A percentile compares a stretch with the other conserved stretches of the same genome.
These are phyloP conservation scores for Trametes sp. DNA, from an alignment of 1,284 basidiomycete species.

Conservation along the genomic window DNA sequence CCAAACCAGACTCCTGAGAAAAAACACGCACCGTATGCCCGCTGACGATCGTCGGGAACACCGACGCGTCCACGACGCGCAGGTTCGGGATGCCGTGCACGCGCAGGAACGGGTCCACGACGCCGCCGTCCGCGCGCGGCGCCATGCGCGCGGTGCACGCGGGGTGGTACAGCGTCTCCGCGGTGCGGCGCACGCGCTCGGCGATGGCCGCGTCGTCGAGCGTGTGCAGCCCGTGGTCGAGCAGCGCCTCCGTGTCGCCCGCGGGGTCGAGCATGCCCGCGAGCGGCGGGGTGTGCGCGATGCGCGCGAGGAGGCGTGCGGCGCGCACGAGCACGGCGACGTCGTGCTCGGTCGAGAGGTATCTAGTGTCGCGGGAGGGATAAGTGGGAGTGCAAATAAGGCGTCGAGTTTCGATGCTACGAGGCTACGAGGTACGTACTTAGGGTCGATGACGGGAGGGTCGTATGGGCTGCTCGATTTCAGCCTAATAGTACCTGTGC, in stretches of 20 bases:
- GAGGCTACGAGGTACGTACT: slow-evolving; percentile 34
- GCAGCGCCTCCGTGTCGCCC: slow-evolving; percentile 32
- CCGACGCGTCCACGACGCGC: slow-evolving; percentile 66
- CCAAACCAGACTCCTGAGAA: too few species aligned
- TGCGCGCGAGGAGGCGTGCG: slow-evolving; percentile 55
- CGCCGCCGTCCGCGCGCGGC: slow-evolving; percentile 50
- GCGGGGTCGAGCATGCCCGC: slow-evolving; percentile 52
- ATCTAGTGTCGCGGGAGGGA: slow-evolving; percentile 46
- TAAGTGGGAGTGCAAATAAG: neutral
- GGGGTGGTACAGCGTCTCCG: slow-evolving; percentile 68
- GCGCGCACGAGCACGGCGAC: slow-evolving; percentile 62
- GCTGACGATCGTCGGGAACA: slow-evolving; percentile 64
- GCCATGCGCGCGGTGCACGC: slow-evolving; percentile 68
- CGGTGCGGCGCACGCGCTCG: slow-evolving; percentile 50
- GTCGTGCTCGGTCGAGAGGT: slow-evolving; percentile 63
- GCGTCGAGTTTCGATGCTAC: too few species aligned
- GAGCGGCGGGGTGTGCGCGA: slow-evolving; percentile 60
- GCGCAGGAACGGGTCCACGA: slow-evolving; percentile 47
- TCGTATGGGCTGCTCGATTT: slow-evolving; percentile 51
- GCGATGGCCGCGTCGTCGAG: slow-evolving; percentile 42
- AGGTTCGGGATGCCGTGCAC: slow-evolving; percentile 51
- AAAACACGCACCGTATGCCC: slow-evolving; percentile 63
- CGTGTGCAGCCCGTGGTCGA: slow-evolving; percentile 41
- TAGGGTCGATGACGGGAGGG: slow-evolving; percentile 53
- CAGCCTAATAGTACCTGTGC: slow-evolving; percentile 49